Evolutionary conservation across 2,329 filamentous ascomycete genomes (phyloP).

Genomic region (Pseudogymnoascus sp.): DNA sequence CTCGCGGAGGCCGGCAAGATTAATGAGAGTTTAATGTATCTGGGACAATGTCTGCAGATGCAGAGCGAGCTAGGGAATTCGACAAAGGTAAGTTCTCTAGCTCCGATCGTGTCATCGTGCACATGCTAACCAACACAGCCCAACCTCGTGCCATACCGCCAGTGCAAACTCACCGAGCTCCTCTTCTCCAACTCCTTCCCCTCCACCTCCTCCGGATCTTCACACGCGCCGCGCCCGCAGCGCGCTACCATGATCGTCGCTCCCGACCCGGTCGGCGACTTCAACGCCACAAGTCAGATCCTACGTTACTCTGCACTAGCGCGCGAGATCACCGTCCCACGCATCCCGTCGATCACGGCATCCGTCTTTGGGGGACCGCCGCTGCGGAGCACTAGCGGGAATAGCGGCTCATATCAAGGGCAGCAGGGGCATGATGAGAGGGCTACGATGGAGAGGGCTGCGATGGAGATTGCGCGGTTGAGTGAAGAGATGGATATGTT

Average conservation of each 20-base stretch:
- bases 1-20: slow-evolving; percentile 96
- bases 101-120: neutral
- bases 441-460: slow-evolving; percentile 75
- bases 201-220: slow-evolving; percentile 13
- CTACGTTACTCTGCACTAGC: slow-evolving; percentile 89
- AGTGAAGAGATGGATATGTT: slow-evolving; percentile 71
- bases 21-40: slow-evolving; percentile 96
- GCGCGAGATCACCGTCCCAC: slow-evolving; percentile 84
- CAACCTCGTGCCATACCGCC: slow-evolving; percentile 69
- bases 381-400: neutral
- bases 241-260: slow-evolving; percentile 95
- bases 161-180: slow-evolving; percentile 79
- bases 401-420: neutral
- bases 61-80: slow-evolving; percentile 73
- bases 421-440: slow-evolving; percentile 37
- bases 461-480: slow-evolving; percentile 74
- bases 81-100: slow-evolving; percentile 54
- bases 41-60: slow-evolving; percentile 94
- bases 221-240: slow-evolving; percentile 57
- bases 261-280: slow-evolving; percentile 86
- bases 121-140: slow-evolving; percentile 41
- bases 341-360: slow-evolving; percentile 74
- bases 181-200: slow-evolving; percentile 84
- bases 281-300: slow-evolving; percentile 95
- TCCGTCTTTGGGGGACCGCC: slow-evolving; percentile 45